Evolutionary conservation across 2,329 filamentous ascomycete genomes (phyloP).

Genomic region (Scedosporium dehoogii): DNA sequence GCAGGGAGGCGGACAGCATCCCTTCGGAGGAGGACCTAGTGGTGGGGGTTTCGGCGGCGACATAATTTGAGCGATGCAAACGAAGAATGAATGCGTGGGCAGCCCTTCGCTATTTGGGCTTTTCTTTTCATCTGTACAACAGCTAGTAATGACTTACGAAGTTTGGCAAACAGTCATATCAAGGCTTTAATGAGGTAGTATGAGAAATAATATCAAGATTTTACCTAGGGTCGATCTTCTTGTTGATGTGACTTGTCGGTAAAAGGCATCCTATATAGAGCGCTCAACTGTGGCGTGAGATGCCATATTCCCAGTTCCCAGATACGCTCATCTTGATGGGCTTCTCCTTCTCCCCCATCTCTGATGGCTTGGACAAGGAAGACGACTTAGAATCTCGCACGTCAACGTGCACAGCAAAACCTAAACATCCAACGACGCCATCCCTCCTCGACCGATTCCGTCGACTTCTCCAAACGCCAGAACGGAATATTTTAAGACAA

Average conservation of each 20-base stretch:
- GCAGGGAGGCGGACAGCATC: conserved; percentile 26
- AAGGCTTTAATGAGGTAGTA: no score
- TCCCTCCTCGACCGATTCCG: neutral
- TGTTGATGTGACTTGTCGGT: no score
- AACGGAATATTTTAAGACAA: conserved; percentile 6
- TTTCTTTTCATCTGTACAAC: neutral
- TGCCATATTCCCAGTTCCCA: no score
- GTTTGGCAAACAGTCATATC: neutral
- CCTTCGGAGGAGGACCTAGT: conserved; percentile 21
- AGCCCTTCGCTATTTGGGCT: neutral
- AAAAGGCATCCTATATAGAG: no score
- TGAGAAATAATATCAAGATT: no score
- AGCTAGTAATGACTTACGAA: neutral
- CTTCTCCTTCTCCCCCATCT: neutral
- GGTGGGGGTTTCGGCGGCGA: conserved; percentile 20
- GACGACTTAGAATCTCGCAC: neutral
- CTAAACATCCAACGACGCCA: neutral
- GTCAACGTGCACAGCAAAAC: neutral
- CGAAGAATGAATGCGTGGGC: neutral
- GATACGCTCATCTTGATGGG: no score
- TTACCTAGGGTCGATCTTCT: no score
- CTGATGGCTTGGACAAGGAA: neutral
- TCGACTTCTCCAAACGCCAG: neutral
- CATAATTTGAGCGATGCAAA: conserved; percentile 18
- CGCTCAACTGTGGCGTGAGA: no score